These are phyloP conservation scores for Acacia acuminata DNA, from an alignment of 306 rosid species.

Conservation along the genomic window DNA sequence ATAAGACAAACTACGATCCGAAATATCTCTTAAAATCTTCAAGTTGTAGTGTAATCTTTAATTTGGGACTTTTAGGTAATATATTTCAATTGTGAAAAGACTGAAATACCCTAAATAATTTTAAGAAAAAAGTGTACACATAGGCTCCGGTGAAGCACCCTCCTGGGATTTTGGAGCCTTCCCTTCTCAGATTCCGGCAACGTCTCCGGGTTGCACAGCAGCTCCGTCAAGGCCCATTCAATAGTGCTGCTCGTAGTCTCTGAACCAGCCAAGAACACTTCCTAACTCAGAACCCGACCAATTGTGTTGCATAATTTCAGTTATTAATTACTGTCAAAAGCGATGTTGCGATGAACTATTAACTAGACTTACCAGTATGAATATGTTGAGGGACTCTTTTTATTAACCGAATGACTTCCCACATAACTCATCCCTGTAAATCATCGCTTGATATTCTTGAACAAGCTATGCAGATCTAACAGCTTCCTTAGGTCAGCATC, in stretches of 20 bases:
- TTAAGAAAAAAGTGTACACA: no score
- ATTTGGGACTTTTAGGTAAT: no score
- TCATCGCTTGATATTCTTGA: slow-evolving; percentile 2
- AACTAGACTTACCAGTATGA: slow-evolving; percentile 43
- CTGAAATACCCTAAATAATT: no score
- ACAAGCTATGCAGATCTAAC: background rate
- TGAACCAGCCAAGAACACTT: background rate
- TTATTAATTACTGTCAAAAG: background rate
- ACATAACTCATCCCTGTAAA: background rate
- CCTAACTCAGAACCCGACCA: background rate
- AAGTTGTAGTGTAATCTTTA: no score
- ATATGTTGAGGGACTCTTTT: slow-evolving; percentile 38
- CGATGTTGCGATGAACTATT: background rate
- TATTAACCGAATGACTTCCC: background rate
- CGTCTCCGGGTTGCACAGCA: background rate
- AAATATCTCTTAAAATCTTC: no score
- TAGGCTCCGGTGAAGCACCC: no score
- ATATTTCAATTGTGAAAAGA: no score
- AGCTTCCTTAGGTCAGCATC: slow-evolving; percentile 43
- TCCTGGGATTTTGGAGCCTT: no score
- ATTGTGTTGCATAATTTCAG: background rate
- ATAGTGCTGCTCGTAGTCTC: slow-evolving; percentile 1
- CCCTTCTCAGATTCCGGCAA: background rate
- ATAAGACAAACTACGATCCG: no score
- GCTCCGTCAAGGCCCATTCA: background rate